These are phyloP conservation scores for Tulasnella sp. DNA, from an alignment of 768 basidiomycete genomes.

Conservation along the genomic window DNA sequence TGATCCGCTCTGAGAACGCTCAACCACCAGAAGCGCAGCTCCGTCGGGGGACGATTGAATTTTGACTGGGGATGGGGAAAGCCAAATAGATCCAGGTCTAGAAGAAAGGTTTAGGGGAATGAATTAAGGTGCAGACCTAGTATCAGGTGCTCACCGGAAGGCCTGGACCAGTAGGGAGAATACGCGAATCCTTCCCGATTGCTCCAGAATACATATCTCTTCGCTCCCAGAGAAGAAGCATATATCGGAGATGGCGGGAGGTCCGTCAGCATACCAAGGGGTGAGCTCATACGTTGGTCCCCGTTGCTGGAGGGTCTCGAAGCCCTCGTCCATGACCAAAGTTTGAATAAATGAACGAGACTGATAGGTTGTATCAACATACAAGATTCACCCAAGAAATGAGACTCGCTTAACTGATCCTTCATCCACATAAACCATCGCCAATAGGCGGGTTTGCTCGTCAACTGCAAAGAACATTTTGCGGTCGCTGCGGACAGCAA, in stretches of 20 bases:
- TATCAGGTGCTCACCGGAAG: too few species aligned
- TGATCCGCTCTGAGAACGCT: slow-evolving; percentile 28
- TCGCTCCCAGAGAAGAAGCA: slow-evolving; percentile 50
- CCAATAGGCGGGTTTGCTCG: slow-evolving; percentile 50
- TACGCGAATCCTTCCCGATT: slow-evolving; percentile 42
- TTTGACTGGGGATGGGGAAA: slow-evolving; percentile 37
- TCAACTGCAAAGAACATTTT: slow-evolving; percentile 46
- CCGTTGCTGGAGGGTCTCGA: slow-evolving; percentile 38
- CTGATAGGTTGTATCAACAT: too few species aligned
- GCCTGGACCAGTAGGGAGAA: slow-evolving; percentile 53
- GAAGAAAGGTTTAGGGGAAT: too few species aligned
- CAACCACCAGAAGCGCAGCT: slow-evolving; percentile 46
- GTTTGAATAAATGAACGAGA: not conserved
- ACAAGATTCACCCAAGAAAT: too few species aligned
- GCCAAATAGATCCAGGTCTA: slow-evolving; percentile 47
- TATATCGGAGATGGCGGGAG: slow-evolving; percentile 36
- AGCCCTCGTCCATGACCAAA: slow-evolving; percentile 48
- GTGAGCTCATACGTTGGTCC: slow-evolving; percentile 43
- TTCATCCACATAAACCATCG: slow-evolving; percentile 21
- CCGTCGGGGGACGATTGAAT: slow-evolving; percentile 54
- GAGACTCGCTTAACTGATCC: too few species aligned
- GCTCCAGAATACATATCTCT: slow-evolving; percentile 51
- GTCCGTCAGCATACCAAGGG: slow-evolving; percentile 41
- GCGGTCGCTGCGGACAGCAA: not conserved
- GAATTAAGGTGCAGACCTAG: too few species aligned